phyloP scores from a whole-genome alignment of 345 rosid genomes.

The Eucalyptus dawsonii region DNA sequence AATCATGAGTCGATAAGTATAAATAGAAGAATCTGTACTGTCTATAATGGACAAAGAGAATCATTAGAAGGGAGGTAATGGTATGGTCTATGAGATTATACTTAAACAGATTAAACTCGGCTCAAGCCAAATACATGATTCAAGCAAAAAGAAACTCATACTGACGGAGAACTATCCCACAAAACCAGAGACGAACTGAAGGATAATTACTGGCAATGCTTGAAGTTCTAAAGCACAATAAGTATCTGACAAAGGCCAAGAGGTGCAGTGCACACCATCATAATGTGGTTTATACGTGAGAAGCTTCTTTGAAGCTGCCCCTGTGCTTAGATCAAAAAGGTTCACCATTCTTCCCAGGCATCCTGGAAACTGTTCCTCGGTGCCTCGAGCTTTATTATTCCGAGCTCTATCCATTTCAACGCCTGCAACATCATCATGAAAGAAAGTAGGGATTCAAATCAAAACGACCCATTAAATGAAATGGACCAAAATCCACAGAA shows the following conservation, averaged over 20 bases:
- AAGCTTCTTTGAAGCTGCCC: conserved; percentile 37
- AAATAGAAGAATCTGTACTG: background rate
- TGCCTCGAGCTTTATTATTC: conserved; percentile 30
- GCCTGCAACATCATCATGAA: conserved; percentile 11
- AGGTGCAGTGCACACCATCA: conserved; percentile 30
- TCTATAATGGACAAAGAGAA: background rate
- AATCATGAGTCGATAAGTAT: background rate
- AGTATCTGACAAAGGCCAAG: background rate
- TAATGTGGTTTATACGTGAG: conserved; percentile 39
- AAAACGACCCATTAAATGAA: background rate
- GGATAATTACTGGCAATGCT: background rate
- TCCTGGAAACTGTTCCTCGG: conserved; percentile 59
- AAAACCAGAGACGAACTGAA: background rate
- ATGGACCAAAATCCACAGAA: background rate
- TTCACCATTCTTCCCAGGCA: conserved; percentile 62
- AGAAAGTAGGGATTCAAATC: background rate
- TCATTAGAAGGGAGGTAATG: background rate
- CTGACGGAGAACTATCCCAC: background rate
- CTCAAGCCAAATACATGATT: background rate
- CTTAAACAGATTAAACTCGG: background rate
- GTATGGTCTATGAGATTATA: background rate
- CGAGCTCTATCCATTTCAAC: conserved; percentile 44
- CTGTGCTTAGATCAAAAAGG: conserved; percentile 53
- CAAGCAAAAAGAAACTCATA: background rate
- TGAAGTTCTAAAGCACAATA: background rate